phyloP scores from a whole-genome alignment of 306 rosid species.

The Elaeagnus macrophylla region DNA sequence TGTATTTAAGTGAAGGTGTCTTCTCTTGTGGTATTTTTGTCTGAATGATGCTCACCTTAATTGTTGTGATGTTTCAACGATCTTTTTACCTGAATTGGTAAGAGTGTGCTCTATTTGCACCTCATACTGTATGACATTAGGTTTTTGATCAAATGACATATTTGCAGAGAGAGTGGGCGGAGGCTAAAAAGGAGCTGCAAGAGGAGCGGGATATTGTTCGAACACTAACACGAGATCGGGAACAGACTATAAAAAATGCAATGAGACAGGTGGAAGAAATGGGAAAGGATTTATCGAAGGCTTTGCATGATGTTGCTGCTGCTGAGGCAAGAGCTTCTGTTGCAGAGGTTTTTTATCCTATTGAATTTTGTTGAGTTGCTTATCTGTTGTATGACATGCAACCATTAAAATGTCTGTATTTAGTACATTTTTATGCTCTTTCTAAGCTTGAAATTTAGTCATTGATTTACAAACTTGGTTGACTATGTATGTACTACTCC shows the following conservation, averaged over 20 bases:
- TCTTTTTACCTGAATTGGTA: too few relatives aligned
- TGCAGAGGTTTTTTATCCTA: slow-evolving; percentile 55
- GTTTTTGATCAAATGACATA: slow-evolving; percentile 1
- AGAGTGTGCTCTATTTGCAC: too few relatives aligned
- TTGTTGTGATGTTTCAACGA: too few relatives aligned
- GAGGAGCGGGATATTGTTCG: slow-evolving; percentile 66
- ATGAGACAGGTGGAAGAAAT: slow-evolving; percentile 75
- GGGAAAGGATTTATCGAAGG: slow-evolving; percentile 64
- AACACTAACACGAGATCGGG: slow-evolving; percentile 52
- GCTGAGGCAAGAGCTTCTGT: slow-evolving; percentile 79
- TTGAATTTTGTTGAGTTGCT: not conserved
- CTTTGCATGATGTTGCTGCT: slow-evolving; percentile 56
- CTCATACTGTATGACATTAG: too few relatives aligned
- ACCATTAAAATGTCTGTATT: too few relatives aligned
- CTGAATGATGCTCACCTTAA: too few relatives aligned
- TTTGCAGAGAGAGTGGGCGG: slow-evolving; percentile 91
- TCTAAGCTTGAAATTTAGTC: not conserved
- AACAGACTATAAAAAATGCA: slow-evolving; percentile 53
- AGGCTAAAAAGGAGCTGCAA: slow-evolving; percentile 76
- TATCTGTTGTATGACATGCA: too few relatives aligned
- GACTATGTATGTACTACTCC: not conserved
- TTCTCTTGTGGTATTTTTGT: too few relatives aligned
- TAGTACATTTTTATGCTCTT: not conserved
- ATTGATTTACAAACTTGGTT: not conserved
- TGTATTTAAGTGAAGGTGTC: too few relatives aligned